These are phyloP conservation scores for Mortierella sp. DNA, from an alignment of 371 early-diverging fungal species.

Conservation along the genomic window DNA sequence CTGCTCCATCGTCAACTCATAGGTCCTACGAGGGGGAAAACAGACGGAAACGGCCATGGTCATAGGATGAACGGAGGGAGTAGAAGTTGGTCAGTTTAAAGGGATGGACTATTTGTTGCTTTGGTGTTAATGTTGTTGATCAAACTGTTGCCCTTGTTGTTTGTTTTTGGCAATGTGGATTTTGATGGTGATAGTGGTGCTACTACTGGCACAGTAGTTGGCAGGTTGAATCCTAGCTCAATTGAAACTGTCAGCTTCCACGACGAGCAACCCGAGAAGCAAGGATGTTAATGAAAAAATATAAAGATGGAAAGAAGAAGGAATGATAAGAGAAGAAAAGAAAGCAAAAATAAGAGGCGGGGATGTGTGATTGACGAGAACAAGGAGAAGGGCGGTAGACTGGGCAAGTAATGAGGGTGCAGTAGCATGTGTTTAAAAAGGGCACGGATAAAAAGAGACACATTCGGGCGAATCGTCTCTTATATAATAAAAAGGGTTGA, in stretches of 20 bases:
- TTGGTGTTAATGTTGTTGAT: not conserved
- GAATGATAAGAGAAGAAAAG: not conserved
- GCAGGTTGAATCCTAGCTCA: not conserved
- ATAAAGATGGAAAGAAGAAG: too few species aligned
- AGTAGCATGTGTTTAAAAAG: not conserved
- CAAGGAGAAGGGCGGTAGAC: not conserved
- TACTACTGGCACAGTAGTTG: not conserved
- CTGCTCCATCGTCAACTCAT: constrained; percentile 72
- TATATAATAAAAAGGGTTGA: not conserved
- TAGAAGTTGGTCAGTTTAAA: not conserved
- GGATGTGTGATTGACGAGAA: not conserved
- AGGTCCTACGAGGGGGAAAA: constrained; percentile 55
- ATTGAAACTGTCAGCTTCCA: not conserved
- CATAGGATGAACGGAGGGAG: not conserved
- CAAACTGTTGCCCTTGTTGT: not conserved
- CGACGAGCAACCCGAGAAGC: too few species aligned
- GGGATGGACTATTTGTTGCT: not conserved
- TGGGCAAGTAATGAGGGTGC: not conserved
- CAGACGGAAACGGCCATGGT: not conserved
- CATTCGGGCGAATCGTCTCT: not conserved
- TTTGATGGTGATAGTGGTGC: not conserved
- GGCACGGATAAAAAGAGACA: not conserved
- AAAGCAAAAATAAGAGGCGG: not conserved
- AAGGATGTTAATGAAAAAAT: too few species aligned
- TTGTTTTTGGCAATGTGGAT: not conserved